Conservation (phyloP, 1,284 basidiomycete genomes). For the Leccinum holopus region DNA sequence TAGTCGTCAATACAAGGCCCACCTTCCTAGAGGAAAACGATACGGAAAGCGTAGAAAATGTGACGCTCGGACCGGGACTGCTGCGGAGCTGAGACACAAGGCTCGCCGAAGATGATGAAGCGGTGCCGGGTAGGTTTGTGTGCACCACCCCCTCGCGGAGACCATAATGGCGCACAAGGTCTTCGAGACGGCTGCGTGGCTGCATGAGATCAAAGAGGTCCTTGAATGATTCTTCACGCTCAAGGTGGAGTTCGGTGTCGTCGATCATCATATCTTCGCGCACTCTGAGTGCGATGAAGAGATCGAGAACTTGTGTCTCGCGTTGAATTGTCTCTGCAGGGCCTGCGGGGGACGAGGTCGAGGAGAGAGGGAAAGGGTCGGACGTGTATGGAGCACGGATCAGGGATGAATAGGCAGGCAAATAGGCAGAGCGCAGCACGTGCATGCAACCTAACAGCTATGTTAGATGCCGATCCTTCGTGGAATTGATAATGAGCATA, state of each 20-base stretch:
- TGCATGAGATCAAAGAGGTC: conserved; percentile 75
- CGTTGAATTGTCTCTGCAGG: conserved; percentile 45
- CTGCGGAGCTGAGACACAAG: conserved; percentile 1
- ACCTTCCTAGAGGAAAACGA: conserved; percentile 59
- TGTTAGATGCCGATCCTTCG: conserved; percentile 12
- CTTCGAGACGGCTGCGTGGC: conserved; percentile 68
- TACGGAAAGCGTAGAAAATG: conserved; percentile 53
- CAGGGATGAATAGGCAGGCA: conserved; percentile 60
- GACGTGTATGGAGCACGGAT: conserved; percentile 67
- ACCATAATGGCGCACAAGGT: conserved; percentile 65
- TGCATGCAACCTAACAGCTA: conserved; percentile 65
- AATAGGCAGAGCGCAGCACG: conserved; percentile 69
- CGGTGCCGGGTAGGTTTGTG: conserved; percentile 11
- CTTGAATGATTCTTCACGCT: conserved; percentile 67
- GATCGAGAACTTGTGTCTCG: conserved; percentile 71
- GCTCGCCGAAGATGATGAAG: conserved; percentile 12
- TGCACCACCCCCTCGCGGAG: conserved; percentile 50
- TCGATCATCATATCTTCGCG: conserved; percentile 73
- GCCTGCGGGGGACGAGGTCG: conserved; percentile 30
- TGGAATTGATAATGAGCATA: not conserved
- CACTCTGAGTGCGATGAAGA: conserved; percentile 74
- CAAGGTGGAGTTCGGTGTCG: conserved; percentile 68
- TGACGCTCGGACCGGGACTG: conserved; percentile 31
- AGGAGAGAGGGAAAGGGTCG: conserved; percentile 65
- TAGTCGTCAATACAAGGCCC: conserved; percentile 48